phyloP scores from a whole-genome alignment of 2,329 filamentous ascomycete species.

The Fusarium newnesense region DNA sequence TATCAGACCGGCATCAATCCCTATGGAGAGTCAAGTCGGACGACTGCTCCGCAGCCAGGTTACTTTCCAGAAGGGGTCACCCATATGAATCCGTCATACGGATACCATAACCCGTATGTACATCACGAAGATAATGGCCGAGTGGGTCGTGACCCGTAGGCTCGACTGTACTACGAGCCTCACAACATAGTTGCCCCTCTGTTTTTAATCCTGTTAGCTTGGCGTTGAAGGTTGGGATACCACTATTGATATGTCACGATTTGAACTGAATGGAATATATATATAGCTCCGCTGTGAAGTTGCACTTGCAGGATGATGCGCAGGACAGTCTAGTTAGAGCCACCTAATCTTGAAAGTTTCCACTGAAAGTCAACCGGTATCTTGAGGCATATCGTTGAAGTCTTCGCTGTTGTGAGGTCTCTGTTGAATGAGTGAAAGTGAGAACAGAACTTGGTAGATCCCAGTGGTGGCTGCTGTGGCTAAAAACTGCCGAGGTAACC shows the following conservation, averaged over 20 bases:
- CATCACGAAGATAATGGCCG: constrained; percentile 8
- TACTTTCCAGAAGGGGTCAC: constrained; percentile 16
- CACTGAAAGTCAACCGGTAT: background rate
- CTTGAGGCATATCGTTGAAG: background rate
- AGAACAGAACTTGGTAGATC: background rate
- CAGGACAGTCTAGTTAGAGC: background rate
- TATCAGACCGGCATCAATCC: background rate
- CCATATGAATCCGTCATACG: background rate
- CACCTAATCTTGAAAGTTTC: background rate
- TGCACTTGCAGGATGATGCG: background rate
- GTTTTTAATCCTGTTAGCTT: constrained; percentile 8
- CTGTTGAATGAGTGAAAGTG: background rate
- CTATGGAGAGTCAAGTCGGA: constrained; percentile 3
- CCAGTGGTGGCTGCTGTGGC: background rate
- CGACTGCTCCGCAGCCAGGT: background rate
- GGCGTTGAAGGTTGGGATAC: constrained; percentile 30
- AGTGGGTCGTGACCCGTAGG: constrained; percentile 2
- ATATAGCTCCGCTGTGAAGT: background rate
- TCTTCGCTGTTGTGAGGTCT: background rate
- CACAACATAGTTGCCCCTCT: background rate
- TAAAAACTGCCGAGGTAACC: background rate
- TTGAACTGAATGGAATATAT: background rate
- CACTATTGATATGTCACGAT: constrained; percentile 16
- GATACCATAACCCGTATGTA: background rate
- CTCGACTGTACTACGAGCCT: background rate